A percentile compares a stretch with the other conserved stretches of the same genome.
phyloP scores from a whole-genome alignment of 2,329 filamentous ascomycete species.

The Epichloe brachyelytri region DNA sequence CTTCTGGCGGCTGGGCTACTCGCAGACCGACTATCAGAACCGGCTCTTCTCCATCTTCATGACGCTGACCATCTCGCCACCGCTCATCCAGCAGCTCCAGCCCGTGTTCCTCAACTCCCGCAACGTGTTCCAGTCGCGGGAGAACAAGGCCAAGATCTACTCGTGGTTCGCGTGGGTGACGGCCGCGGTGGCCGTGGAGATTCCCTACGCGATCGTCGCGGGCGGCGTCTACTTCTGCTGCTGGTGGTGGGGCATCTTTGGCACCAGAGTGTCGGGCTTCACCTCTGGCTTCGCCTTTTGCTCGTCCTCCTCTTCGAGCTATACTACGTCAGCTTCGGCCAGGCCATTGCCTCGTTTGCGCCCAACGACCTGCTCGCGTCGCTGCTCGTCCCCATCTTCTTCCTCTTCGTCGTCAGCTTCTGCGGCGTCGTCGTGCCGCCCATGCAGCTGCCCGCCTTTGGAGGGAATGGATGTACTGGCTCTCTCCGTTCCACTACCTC shows the following conservation, averaged over 20 bases:
- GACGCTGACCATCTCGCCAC: constrained; percentile 61
- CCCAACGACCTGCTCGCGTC: constrained; percentile 56
- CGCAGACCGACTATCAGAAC: constrained; percentile 52
- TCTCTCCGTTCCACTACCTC: constrained; percentile 56
- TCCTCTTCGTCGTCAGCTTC: constrained; percentile 57
- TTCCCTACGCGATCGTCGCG: constrained; percentile 55
- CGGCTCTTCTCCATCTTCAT: constrained; percentile 66
- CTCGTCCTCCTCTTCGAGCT: constrained; percentile 53
- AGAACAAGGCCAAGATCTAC: constrained; percentile 70
- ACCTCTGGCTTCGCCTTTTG: constrained; percentile 49
- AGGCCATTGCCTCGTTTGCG: constrained; percentile 52
- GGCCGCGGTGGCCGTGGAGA: constrained; percentile 52
- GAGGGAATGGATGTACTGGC: constrained; percentile 51
- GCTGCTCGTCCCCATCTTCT: constrained; percentile 54
- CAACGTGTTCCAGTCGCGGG: constrained; percentile 56
- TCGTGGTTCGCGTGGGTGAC: constrained; percentile 60
- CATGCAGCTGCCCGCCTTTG: constrained; percentile 43
- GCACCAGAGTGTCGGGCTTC: constrained; percentile 37
- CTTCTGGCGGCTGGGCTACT: constrained; percentile 48
- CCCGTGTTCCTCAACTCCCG: constrained; percentile 56
- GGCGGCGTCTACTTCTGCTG: constrained; percentile 37
- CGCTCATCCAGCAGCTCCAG: constrained; percentile 65
- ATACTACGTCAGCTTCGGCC: constrained; percentile 52
- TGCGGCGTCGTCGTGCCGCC: constrained; percentile 58
- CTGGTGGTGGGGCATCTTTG: constrained; percentile 44